Percentiles rank a stretch among this genome's conserved stretches.
phyloP scores from a whole-genome alignment of 148 eudicot species.

The Cornus controversa region DNA sequence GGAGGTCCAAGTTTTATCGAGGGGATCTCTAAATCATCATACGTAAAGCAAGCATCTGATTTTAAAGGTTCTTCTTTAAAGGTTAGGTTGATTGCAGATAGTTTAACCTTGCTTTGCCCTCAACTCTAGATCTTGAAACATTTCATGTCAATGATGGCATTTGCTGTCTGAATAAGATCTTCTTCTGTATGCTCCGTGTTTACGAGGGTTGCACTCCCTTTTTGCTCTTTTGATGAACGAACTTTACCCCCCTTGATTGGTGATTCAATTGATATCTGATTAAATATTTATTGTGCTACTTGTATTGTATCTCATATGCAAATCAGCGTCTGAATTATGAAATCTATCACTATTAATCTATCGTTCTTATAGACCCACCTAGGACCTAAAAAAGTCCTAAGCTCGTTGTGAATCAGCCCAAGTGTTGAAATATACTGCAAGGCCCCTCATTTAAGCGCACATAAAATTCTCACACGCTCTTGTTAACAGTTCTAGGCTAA shows the following conservation, averaged over 20 bases:
- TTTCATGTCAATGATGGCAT: neutral
- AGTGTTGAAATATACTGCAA: too few relatives aligned
- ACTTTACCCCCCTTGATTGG: neutral
- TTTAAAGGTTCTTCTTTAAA: constrained; percentile 77
- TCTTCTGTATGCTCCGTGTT: too few relatives aligned
- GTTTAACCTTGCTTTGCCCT: neutral
- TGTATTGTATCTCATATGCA: neutral
- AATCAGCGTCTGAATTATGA: neutral
- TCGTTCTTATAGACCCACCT: too few relatives aligned
- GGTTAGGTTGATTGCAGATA: constrained; percentile 30
- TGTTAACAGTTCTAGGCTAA: too few relatives aligned
- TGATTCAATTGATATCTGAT: neutral
- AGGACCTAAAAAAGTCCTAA: too few relatives aligned
- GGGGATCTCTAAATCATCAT: constrained; percentile 86
- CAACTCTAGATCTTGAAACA: neutral
- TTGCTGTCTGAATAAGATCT: too few relatives aligned
- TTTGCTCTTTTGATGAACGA: too few relatives aligned
- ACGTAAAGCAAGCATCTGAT: constrained; percentile 77
- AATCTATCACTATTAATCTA: neutral
- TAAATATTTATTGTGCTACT: neutral
- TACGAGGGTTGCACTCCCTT: too few relatives aligned
- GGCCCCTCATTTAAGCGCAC: too few relatives aligned
- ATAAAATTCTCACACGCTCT: too few relatives aligned
- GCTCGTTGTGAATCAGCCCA: too few relatives aligned
- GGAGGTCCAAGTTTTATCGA: constrained; percentile 82